Base-by-base conservation (phyloP, 345 rosid genomes). In the Bretschneidera sinensis region DNA sequence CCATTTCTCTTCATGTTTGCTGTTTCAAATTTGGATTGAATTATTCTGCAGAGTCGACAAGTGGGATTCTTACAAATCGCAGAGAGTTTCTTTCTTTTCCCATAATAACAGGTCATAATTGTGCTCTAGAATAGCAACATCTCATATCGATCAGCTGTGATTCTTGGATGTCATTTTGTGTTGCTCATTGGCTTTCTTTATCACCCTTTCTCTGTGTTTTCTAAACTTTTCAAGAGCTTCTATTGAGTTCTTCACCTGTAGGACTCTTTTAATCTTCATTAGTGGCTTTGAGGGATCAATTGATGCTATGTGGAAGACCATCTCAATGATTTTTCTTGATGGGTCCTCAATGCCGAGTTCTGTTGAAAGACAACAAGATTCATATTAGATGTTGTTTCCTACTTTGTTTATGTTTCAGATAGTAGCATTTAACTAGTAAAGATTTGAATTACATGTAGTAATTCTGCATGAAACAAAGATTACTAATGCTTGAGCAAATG, bases 121-220 rank as follows among this genome's bases (percentile, higher is more conserved):
- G 82, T 77, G 60, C 92, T 72, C 1, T 69, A 79, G 76, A 85
- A 85, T 24, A 58, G 63, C 52, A 76, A 55, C 48, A 78, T 62
- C 71, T 82, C 85, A 5, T 83, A 77, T 11, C 87, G 84, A 59
- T 81, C 91, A 0, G 76, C 84, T 6, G 50, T 39, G 73, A 74
- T 75, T 63, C 83, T 61, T 16, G 83, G 83, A 62, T 80, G 72
- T 57, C 59, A n/a, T 55, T 56, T 24, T 60, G 34, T 39, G 49
- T 18, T 62, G 74, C 50, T 71, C 56, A 10, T 61, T 39, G 1
- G 83, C 72, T 57, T 33, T 71, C 55, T 43, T 69, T 61, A 78
- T 81, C 17, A 79, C 78, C 54, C 43, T 61, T 51, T 74, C 81
- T 43, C 81, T 70, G 58, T 79, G 69, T 35, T 66, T 75, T 64